phyloP scores from a whole-genome alignment of 352 stramenopile genomes.

The Aphanomyces euteiches region DNA sequence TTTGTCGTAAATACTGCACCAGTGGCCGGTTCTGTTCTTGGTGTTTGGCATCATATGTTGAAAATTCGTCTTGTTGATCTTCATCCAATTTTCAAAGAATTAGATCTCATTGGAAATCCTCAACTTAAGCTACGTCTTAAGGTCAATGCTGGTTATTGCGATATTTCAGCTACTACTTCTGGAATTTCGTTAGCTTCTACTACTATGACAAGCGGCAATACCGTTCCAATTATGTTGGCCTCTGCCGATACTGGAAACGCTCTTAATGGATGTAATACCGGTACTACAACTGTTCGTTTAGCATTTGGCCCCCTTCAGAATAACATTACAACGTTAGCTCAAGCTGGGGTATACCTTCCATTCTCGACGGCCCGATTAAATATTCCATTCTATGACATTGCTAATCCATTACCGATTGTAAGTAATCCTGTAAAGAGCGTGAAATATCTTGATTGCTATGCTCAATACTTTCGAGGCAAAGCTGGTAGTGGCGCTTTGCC shows the following conservation, averaged over 20 bases:
- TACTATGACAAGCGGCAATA: conserved; percentile 32
- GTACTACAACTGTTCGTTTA: conserved; percentile 8
- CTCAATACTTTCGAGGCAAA: conserved; percentile 32
- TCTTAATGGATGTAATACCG: conserved; percentile 26
- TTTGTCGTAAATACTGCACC: conserved; percentile 18
- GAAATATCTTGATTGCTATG: conserved; percentile 33
- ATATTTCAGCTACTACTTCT: conserved; percentile 18
- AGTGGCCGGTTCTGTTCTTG: conserved; percentile 23
- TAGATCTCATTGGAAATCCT: conserved; percentile 34
- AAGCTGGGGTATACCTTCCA: conserved; percentile 22
- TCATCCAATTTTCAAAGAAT: conserved; percentile 35
- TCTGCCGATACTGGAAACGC: conserved; percentile 13
- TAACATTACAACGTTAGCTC: conserved; percentile 3
- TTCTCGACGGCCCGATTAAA: conserved; percentile 30
- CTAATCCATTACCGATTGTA: conserved; percentile 32
- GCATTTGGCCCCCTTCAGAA: conserved; percentile 31
- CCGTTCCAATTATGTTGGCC: conserved; percentile 30
- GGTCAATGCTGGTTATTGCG: conserved; percentile 26
- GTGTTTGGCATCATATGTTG: conserved; percentile 32
- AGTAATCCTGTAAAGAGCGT: conserved; percentile 35
- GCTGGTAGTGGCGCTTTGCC: conserved; percentile 29
- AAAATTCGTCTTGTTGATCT: conserved; percentile 34
- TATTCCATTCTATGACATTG: conserved; percentile 39
- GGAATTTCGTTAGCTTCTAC: neutral
- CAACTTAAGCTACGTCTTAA: conserved; percentile 28